Percentiles rank a stretch among this genome's conserved stretches.
Conservation (phyloP, 495 filamentous ascomycete genomes). For the Xylaria cubensis region DNA sequence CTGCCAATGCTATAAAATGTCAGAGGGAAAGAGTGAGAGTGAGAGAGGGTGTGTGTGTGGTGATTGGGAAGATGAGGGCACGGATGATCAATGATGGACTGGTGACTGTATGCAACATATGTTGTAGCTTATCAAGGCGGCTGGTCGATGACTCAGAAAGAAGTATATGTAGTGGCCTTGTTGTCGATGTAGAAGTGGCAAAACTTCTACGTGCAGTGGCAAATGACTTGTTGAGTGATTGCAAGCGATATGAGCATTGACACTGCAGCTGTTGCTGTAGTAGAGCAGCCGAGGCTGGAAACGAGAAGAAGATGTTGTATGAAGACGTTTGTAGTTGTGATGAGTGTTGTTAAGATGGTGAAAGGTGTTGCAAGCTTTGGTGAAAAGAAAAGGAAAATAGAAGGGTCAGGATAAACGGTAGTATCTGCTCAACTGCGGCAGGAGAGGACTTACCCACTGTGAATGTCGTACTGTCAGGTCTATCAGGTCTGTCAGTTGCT, state of each 20-base stretch:
- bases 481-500: background rate
- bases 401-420: background rate
- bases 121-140: background rate
- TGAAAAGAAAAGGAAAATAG: background rate
- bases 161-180: background rate
- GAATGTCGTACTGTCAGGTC: background rate
- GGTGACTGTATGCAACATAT: background rate
- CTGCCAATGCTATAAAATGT: background rate
- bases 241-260: background rate
- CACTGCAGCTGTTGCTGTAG: background rate
- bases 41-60: background rate
- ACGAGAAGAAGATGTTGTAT: background rate
- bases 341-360: background rate
- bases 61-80: slow-evolving; percentile 2
- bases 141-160: background rate
- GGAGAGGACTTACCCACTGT: background rate
- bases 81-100: background rate
- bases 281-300: background rate
- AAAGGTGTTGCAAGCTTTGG: background rate
- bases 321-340: background rate
- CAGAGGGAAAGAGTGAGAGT: background rate
- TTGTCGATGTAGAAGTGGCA: background rate
- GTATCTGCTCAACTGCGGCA: background rate
- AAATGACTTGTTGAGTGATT: background rate
- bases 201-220: background rate